Conservation (phyloP, 78 protist species). For the Goniomonas avonlea region DNA sequence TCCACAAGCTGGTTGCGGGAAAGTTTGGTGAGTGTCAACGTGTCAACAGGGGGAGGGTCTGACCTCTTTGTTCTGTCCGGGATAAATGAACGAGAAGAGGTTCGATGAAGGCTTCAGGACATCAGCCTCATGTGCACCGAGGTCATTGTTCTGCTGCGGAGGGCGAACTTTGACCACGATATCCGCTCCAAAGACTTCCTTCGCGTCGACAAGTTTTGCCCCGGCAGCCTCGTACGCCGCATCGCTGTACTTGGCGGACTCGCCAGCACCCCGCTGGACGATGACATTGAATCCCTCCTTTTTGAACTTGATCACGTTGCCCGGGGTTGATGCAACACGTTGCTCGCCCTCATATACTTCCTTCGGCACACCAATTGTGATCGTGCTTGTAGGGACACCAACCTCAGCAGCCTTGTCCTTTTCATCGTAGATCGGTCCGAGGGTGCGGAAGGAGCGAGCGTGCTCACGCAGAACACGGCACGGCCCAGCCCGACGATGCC, state of each 20-base stretch:
- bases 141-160: no score
- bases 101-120: background rate
- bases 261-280: background rate
- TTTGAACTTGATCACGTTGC: background rate
- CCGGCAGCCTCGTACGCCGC: slow-evolving; percentile 2
- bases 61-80: background rate
- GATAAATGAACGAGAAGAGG: slow-evolving; percentile 3
- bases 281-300: slow-evolving; percentile 1
- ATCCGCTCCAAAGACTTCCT: background rate
- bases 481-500: no score
- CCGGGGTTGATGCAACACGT: background rate
- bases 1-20: slow-evolving; percentile 20
- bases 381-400: background rate
- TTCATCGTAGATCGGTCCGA: no score
- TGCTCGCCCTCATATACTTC: background rate
- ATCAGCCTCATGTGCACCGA: background rate
- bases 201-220: background rate
- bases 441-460: no score
- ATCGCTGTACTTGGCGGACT: background rate
- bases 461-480: no score
- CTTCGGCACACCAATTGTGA: slow-evolving; percentile 6
- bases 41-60: no score
- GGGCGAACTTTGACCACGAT: slow-evolving; percentile 18
- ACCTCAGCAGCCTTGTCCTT: background rate
- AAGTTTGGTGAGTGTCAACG: no score